Conservation (phyloP, 441 rosid genomes). For the Croton laevigatus region DNA sequence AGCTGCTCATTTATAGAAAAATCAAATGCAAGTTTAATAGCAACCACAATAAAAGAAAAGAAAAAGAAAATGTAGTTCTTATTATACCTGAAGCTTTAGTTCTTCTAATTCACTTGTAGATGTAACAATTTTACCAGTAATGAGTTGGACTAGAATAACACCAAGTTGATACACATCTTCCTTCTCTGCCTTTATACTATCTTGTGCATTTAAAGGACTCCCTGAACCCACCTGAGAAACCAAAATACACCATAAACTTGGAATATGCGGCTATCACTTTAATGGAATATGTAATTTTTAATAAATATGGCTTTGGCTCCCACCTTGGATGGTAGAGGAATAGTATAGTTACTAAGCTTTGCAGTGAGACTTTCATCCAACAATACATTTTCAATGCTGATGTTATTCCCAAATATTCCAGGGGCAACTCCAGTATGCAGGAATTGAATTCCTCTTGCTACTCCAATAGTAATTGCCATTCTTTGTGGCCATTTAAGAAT, state of each 20-base stretch:
- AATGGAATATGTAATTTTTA: background rate
- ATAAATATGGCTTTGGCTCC: background rate
- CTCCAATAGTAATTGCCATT: constrained; percentile 74
- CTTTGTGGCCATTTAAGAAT: constrained; percentile 84
- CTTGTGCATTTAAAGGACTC: constrained; percentile 36
- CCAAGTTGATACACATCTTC: constrained; percentile 93
- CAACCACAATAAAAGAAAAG: background rate
- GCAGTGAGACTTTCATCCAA: constrained; percentile 74
- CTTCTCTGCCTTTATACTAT: constrained; percentile 50
- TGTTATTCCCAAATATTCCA: constrained; percentile 68
- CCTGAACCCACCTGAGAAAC: constrained; percentile 53
- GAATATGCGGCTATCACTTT: background rate
- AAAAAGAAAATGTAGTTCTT: background rate
- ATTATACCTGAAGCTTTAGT: constrained; percentile 49
- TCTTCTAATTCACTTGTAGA: constrained; percentile 51
- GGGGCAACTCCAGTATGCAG: constrained; percentile 83
- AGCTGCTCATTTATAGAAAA: constrained; percentile 35
- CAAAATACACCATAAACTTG: background rate
- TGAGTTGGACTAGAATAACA: constrained; percentile 64
- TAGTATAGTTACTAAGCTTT: constrained; percentile 61
- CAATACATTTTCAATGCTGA: constrained; percentile 66
- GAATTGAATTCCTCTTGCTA: constrained; percentile 86
- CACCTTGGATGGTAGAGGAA: constrained; percentile 77
- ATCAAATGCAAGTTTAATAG: background rate
- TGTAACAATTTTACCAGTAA: constrained; percentile 53